Evolutionary conservation across 2,329 filamentous ascomycete species (phyloP).

Genomic region (Fusarium aywerte): DNA sequence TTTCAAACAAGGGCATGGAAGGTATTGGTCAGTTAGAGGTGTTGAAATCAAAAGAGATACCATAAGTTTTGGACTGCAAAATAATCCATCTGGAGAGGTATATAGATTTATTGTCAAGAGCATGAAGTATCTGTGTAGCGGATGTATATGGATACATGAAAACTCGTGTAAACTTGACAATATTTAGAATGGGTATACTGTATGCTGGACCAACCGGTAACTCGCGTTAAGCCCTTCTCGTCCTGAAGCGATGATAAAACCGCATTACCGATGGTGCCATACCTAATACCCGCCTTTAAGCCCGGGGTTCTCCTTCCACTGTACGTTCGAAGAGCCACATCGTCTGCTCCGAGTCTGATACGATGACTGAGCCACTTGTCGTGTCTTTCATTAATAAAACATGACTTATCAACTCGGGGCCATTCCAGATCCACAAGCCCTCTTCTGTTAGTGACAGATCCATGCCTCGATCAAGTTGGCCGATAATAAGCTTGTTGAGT

Average conservation of each 20-base stretch:
- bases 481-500: conserved; percentile 2
- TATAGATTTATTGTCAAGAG: too few relatives aligned
- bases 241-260: too few relatives aligned
- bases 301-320: not conserved
- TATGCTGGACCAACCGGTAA: not conserved
- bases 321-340: not conserved
- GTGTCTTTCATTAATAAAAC: not conserved
- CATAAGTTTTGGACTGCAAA: too few relatives aligned
- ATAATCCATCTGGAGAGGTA: too few relatives aligned
- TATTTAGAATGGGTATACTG: too few relatives aligned
- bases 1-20: not conserved
- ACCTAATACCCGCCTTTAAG: not conserved
- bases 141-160: too few relatives aligned
- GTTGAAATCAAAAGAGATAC: too few relatives aligned
- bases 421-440: not conserved
- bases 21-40: not conserved
- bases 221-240: not conserved
- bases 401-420: not conserved
- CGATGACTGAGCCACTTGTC: not conserved
- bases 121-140: too few relatives aligned
- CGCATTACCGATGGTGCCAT: too few relatives aligned
- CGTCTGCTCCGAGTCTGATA: not conserved
- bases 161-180: too few relatives aligned
- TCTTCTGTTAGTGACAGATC: not conserved
- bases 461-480: not conserved